These are phyloP conservation scores for Cladosporium sp. DNA, from an alignment of 2,329 filamentous ascomycete species.

Conservation along the genomic window DNA sequence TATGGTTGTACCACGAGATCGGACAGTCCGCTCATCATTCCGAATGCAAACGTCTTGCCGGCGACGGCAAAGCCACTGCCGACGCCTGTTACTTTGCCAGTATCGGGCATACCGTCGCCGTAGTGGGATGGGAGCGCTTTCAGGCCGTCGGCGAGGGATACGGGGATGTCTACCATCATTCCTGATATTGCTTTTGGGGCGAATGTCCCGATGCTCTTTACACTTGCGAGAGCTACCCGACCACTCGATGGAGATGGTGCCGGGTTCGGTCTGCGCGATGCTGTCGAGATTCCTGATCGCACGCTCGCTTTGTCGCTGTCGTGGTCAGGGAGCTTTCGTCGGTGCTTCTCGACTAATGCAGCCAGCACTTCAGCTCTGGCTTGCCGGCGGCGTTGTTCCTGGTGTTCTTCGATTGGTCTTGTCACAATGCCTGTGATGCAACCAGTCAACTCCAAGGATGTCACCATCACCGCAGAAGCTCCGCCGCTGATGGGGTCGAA, in stretches of 20 bases:
- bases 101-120: conserved; percentile 3
- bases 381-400: not conserved
- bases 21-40: not conserved
- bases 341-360: not conserved
- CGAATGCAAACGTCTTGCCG: not conserved
- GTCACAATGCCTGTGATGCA: not conserved
- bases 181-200: conserved; percentile 28
- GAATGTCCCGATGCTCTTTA: conserved; percentile 61
- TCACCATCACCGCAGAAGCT: not conserved
- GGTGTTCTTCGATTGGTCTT: not conserved
- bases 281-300: conserved; percentile 36
- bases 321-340: not conserved
- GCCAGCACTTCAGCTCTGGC: not conserved
- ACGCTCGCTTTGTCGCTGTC: not conserved
- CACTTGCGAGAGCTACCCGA: conserved; percentile 64
- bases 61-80: conserved; percentile 1
- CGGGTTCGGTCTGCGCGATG: conserved; percentile 59
- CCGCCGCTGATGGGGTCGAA: not conserved
- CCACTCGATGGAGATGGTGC: conserved; percentile 66
- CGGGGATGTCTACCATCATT: conserved; percentile 76
- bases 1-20: conserved; percentile 47
- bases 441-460: not conserved
- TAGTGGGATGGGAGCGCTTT: conserved; percentile 10
- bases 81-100: conserved; percentile 42
- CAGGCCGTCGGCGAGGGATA: conserved; percentile 72